These are phyloP conservation scores for Euphorbia pulcherrima DNA, from an alignment of 345 rosid species.

Conservation along the genomic window DNA sequence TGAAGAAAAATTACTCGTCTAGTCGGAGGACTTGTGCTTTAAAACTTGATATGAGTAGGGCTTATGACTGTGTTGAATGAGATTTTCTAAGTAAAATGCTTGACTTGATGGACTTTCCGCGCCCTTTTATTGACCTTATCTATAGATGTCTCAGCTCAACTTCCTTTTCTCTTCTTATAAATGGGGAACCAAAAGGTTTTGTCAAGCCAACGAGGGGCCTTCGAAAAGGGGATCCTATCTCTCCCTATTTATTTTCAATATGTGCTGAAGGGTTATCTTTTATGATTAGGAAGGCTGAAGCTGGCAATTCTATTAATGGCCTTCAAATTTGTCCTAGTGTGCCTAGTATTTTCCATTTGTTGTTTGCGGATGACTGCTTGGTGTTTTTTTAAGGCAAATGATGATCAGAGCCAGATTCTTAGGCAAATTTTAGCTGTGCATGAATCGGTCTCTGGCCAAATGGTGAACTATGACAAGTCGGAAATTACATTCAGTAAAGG, in stretches of 20 bases:
- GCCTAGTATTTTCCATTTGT: neutral
- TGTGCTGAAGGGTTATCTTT: neutral
- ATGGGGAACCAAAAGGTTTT: neutral
- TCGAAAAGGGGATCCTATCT: neutral
- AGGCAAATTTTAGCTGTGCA: no score
- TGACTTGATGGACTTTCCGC: neutral
- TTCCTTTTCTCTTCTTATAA: neutral
- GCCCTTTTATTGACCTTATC: neutral
- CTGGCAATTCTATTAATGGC: neutral
- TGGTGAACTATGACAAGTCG: neutral
- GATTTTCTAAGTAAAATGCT: neutral
- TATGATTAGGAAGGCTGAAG: neutral
- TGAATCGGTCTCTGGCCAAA: neutral
- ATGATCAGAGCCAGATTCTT: neutral
- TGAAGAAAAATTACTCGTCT: neutral
- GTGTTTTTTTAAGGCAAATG: no score
- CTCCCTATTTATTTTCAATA: neutral
- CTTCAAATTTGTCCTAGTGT: no score
- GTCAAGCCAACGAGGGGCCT: neutral
- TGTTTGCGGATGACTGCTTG: neutral
- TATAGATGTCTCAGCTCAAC: neutral
- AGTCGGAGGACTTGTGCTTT: neutral
- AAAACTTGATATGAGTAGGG: neutral
- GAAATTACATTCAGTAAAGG: neutral
- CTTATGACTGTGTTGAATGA: neutral